A percentile compares a stretch with the other conserved stretches of the same genome.
These are phyloP conservation scores for Penicillium desertorum DNA, from an alignment of 495 filamentous ascomycete species.

Conservation along the genomic window DNA sequence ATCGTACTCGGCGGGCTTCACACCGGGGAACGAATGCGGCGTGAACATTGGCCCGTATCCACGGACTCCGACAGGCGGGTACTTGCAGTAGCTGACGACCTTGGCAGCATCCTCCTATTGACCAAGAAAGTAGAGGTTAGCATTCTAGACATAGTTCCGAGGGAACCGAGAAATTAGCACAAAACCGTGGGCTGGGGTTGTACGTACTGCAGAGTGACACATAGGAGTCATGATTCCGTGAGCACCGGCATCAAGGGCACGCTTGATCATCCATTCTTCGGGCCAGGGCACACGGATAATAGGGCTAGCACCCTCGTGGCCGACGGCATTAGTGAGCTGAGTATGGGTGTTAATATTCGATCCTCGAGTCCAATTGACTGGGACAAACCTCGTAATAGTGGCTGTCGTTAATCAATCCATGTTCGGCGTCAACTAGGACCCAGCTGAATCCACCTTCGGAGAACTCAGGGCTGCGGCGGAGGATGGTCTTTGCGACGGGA, in stretches of 20 bases:
- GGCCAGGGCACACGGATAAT: conserved; percentile 66
- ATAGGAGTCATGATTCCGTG: conserved; percentile 57
- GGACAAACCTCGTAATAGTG: conserved; percentile 39
- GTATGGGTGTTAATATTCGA: background rate
- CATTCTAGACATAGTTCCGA: background rate
- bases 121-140: background rate
- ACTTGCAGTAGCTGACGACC: conserved; percentile 62
- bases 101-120: conserved; percentile 54
- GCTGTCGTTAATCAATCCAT: conserved; percentile 60
- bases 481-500: conserved; percentile 37
- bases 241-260: conserved; percentile 68
- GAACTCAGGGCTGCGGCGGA: conserved; percentile 32
- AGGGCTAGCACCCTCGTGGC: conserved; percentile 62
- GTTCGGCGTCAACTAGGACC: conserved; percentile 78
- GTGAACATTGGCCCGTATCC: conserved; percentile 67
- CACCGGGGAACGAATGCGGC: conserved; percentile 39
- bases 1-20: conserved; percentile 42
- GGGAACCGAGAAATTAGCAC: background rate
- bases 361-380: background rate
- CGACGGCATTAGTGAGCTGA: conserved; percentile 52
- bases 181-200: background rate
- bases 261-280: conserved; percentile 72
- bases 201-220: conserved; percentile 38
- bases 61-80: conserved; percentile 61
- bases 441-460: conserved; percentile 47